phyloP scores from a whole-genome alignment of 495 filamentous ascomycete genomes.

The Schizothecium vesticola region DNA sequence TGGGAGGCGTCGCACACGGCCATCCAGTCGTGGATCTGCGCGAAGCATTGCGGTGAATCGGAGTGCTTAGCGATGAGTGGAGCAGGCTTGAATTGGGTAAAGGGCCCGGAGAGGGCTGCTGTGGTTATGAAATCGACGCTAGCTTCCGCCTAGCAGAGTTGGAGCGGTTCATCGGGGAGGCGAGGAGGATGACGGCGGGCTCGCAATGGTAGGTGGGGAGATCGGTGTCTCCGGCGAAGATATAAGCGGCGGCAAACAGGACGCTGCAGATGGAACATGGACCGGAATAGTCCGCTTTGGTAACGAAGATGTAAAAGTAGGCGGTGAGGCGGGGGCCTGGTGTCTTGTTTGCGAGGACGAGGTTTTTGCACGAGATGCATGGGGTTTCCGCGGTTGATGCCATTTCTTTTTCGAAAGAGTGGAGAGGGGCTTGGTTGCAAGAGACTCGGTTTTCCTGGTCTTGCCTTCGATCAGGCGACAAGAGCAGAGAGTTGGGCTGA shows the following conservation, averaged over 20 bases:
- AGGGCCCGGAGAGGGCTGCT: not conserved
- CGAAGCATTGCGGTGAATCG: not conserved
- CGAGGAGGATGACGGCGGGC: not conserved
- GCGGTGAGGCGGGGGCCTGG: not conserved
- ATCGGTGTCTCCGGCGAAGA: not conserved
- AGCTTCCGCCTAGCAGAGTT: not conserved
- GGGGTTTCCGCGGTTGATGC: not conserved
- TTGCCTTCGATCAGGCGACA: not conserved
- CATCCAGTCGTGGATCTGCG: not conserved
- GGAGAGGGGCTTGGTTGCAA: no score
- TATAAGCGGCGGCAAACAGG: not conserved
- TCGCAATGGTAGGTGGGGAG: no score
- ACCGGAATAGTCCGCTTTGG: not conserved
- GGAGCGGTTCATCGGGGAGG: not conserved
- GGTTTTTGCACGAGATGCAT: not conserved
- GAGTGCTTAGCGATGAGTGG: not conserved
- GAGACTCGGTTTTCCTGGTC: no score
- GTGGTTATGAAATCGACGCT: not conserved
- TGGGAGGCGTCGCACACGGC: not conserved
- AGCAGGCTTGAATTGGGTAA: not conserved
- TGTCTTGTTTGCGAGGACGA: not conserved
- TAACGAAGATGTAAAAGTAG: not conserved
- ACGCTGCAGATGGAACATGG: not conserved
- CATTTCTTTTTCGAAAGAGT: not conserved
- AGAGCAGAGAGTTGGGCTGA: not conserved